Base-by-base conservation (phyloP, 495 filamentous ascomycete genomes). In the Xylaria sp. region DNA sequence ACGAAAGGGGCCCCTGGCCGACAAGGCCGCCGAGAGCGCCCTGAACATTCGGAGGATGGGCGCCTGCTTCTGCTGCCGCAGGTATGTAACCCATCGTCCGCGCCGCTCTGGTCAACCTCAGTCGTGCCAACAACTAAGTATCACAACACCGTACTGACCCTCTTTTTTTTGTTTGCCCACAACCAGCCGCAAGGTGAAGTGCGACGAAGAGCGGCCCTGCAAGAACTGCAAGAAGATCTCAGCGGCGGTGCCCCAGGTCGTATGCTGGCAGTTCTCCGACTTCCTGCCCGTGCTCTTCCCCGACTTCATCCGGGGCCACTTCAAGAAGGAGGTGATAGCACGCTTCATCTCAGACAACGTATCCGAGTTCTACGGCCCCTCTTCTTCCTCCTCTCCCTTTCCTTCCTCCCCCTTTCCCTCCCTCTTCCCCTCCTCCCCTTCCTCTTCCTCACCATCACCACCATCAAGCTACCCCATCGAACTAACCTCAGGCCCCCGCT, bases 21-120 rank as follows among this genome's bases (percentile, higher is more conserved):
- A 78, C 64, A 81, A 83, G 35, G 83, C 80, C n/a, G 83, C 83
- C 72, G 78, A 84, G 75, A 79, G 75, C 62, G 83, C 84, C n/a
- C 78, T 85, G 15, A 77, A 82, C 24, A 82, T 86, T 12, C 78
- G 84, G 14, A 82, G 84, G 46, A 75, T 78, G 29, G 84, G 84
- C 31, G 84, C 84, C 57, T 86, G 84, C 70, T 86, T 86, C 73
- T 82, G 83, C 78, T 86, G 83, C 71, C 83, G 85, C 69, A 82
- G 74, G 76, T 76, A 37, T 55, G 72, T 73, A n/a, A n/a, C 35
- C 65, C 44, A 29, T 40, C 21, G 41, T 0, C 46, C 19, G 24
- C 37, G 29, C 33, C 33, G n/a, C n/a, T n/a, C n/a, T n/a, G n/a
- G n/a, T n/a, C 62, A 68, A 68, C 41, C 64, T 62, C 43, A 46